Percentiles rank a stretch among this genome's conserved stretches.
phyloP scores from a whole-genome alignment of 768 basidiomycete genomes.

The Auriculariales sp. region DNA sequence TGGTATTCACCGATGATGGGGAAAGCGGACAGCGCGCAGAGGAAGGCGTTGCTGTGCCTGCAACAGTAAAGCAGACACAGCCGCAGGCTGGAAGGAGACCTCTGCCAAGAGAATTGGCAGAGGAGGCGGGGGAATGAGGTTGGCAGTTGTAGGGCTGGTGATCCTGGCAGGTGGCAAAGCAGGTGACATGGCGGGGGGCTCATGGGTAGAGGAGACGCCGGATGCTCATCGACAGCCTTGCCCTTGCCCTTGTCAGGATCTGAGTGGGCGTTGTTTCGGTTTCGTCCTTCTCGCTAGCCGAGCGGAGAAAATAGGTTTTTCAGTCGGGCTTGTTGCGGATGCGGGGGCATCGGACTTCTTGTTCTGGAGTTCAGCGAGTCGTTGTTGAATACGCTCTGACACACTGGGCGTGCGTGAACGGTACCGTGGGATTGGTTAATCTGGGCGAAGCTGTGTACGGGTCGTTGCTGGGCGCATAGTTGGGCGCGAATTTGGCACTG shows the following conservation, averaged over 20 bases:
- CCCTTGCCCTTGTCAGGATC: slow-evolving; percentile 64
- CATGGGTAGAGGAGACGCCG: slow-evolving; percentile 8
- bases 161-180: slow-evolving; percentile 21
- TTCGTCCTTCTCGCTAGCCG: slow-evolving; percentile 18
- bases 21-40: slow-evolving; percentile 55
- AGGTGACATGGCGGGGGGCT: slow-evolving; percentile 31
- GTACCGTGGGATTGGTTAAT: slow-evolving; percentile 14
- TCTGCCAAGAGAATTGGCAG: slow-evolving; percentile 63
- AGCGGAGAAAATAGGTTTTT: no score
- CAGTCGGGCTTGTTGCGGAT: slow-evolving; percentile 10
- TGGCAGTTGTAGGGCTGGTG: slow-evolving; percentile 16
- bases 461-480: slow-evolving; percentile 36
- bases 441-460: slow-evolving; percentile 72
- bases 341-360: slow-evolving; percentile 25
- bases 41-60: slow-evolving; percentile 62
- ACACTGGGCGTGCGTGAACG: slow-evolving; percentile 56
- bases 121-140: slow-evolving; percentile 22
- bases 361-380: slow-evolving; percentile 67
- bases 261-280: slow-evolving; percentile 31
- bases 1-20: slow-evolving; percentile 73
- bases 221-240: slow-evolving; percentile 29
- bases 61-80: slow-evolving; percentile 53
- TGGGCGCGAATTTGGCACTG: slow-evolving; percentile 83
- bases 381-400: slow-evolving; percentile 73
- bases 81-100: slow-evolving; percentile 45